phyloP scores from a whole-genome alignment of 2,329 filamentous ascomycete genomes.

The Fusarium xylarioides region DNA sequence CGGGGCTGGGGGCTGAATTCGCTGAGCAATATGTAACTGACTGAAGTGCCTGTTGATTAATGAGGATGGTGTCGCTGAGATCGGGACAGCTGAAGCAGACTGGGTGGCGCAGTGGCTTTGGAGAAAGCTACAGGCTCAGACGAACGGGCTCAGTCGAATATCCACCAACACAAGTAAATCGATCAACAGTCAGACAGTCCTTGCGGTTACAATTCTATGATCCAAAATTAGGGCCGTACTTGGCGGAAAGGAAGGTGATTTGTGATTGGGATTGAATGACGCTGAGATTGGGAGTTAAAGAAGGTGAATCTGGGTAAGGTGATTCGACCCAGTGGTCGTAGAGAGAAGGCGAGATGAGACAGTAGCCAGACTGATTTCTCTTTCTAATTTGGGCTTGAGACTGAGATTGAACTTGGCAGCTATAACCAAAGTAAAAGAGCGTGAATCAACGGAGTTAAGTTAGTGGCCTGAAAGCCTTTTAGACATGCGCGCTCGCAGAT shows the following conservation, averaged over 20 bases:
- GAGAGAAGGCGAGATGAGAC: conserved; percentile 22
- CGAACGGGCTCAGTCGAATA: neutral
- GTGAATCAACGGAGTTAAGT: neutral
- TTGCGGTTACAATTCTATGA: conserved; percentile 3
- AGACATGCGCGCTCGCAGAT: conserved; percentile 8
- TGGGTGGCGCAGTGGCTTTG: conserved; percentile 11
- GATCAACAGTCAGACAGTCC: conserved; percentile 5
- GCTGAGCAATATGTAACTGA: neutral
- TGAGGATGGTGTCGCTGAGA: neutral
- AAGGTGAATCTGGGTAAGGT: conserved; percentile 2
- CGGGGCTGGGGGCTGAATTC: neutral
- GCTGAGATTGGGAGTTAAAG: conserved; percentile 7
- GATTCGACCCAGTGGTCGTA: conserved; percentile 24
- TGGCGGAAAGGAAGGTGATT: neutral
- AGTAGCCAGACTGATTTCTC: conserved; percentile 39
- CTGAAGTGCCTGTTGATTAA: neutral
- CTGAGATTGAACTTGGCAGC: conserved; percentile 6
- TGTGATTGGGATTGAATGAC: neutral
- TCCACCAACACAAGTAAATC: neutral
- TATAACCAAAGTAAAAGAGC: conserved; percentile 13
- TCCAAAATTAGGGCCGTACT: neutral
- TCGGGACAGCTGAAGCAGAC: neutral
- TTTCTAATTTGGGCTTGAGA: conserved; percentile 6
- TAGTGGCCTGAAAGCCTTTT: conserved; percentile 21
- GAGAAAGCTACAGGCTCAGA: conserved; percentile 5